Evolutionary conservation across 148 eudicot species (phyloP).

Genomic region (Simmondsia chinensis): DNA sequence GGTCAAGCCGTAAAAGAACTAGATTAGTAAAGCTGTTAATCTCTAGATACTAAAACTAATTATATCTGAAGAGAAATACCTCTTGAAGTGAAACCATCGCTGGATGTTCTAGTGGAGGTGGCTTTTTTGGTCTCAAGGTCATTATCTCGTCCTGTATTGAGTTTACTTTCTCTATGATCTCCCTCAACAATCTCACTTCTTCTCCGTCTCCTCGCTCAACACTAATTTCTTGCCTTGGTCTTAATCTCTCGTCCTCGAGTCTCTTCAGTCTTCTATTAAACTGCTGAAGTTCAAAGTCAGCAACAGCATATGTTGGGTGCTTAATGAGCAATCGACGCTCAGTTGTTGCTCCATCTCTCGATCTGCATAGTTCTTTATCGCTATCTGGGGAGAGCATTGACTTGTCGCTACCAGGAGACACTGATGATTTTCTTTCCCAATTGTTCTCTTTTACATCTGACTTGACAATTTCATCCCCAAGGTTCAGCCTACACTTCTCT

Average conservation of each 20-base stretch:
- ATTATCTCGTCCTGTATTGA: slow-evolving; percentile 50
- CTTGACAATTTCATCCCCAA: slow-evolving; percentile 18
- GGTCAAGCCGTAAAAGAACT: too few species aligned
- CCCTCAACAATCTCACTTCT: slow-evolving; percentile 45
- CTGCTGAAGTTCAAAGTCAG: slow-evolving; percentile 35
- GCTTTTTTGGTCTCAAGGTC: slow-evolving; percentile 28
- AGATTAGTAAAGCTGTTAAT: too few species aligned
- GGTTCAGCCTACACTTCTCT: slow-evolving; percentile 6
- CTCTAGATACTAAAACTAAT: too few species aligned
- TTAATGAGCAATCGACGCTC: slow-evolving; percentile 21
- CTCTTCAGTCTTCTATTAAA: slow-evolving; percentile 40
- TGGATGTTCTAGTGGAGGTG: slow-evolving; percentile 18
- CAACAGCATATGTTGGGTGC: slow-evolving; percentile 24
- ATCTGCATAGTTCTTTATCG: slow-evolving; percentile 2
- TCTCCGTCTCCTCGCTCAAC: slow-evolving; percentile 27
- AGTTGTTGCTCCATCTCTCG: slow-evolving; percentile 13
- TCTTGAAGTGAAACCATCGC: slow-evolving; percentile 38
- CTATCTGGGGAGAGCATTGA: slow-evolving; percentile 4
- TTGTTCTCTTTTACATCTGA: slow-evolving; percentile 19
- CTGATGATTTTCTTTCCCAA: slow-evolving; percentile 21
- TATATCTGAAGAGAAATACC: slow-evolving; percentile 28
- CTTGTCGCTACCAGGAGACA: slow-evolving; percentile 9
- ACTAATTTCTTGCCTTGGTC: slow-evolving; percentile 14
- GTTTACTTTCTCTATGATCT: slow-evolving; percentile 52
- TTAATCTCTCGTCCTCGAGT: slow-evolving; percentile 38